Percentiles rank a stretch among this genome's conserved stretches.
These are phyloP conservation scores for Rozella allomycis DNA, from an alignment of 371 early-diverging fungal species.

Conservation along the genomic window DNA sequence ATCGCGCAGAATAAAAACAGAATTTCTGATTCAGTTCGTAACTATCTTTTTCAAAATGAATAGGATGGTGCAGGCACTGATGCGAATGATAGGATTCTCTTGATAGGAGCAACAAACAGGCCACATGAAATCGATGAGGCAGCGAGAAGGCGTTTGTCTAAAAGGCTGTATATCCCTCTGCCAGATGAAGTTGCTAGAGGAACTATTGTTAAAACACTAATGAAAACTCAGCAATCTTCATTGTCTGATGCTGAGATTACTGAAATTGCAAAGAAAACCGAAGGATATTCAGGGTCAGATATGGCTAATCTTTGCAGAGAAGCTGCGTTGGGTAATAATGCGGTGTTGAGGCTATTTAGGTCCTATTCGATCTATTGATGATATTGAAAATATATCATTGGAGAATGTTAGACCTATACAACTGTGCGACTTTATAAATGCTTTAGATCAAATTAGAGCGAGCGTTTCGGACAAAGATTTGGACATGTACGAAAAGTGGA, in stretches of 20 bases:
- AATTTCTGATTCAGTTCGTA: conserved; percentile 55
- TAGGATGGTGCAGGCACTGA: conserved; percentile 50
- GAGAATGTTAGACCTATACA: conserved; percentile 8
- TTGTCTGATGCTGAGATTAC: conserved; percentile 37
- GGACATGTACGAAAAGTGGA: conserved; percentile 12
- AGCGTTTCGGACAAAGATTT: conserved; percentile 18
- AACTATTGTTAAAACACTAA: conserved; percentile 37
- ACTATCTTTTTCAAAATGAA: conserved; percentile 9
- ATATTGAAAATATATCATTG: conserved; percentile 6
- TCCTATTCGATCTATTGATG: conserved; percentile 15
- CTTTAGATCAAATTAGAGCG: conserved; percentile 13
- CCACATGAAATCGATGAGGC: conserved; percentile 81
- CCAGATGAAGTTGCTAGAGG: conserved; percentile 49
- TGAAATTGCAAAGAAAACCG: conserved; percentile 28
- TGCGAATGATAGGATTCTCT: conserved; percentile 48
- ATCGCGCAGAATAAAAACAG: conserved; percentile 67
- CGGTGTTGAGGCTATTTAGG: conserved; percentile 8
- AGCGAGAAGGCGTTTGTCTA: conserved; percentile 42
- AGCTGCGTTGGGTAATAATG: too few species aligned
- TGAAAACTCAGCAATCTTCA: conserved; percentile 26
- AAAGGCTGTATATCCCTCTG: conserved; percentile 61
- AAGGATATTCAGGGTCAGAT: conserved; percentile 26
- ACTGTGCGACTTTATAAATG: conserved; percentile 13
- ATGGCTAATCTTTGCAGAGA: conserved; percentile 21
- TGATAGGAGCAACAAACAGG: conserved; percentile 57